These are phyloP conservation scores for Penicillium digitatum DNA, from an alignment of 2,329 filamentous ascomycete genomes.

Conservation along the genomic window DNA sequence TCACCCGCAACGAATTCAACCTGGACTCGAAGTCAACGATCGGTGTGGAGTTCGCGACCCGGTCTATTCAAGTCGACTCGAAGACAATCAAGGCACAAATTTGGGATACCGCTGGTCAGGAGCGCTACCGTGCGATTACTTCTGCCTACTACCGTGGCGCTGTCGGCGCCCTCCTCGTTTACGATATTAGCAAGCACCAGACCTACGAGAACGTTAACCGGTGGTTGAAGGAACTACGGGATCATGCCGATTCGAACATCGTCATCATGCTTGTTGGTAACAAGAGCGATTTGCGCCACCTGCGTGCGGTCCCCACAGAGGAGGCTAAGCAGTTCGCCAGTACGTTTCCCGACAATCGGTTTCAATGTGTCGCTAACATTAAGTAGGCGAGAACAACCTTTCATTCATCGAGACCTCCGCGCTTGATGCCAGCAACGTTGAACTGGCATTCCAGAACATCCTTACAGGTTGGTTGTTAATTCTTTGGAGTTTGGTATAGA, in stretches of 20 bases:
- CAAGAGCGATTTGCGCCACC: conserved; percentile 99
- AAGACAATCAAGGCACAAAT: conserved; percentile 99
- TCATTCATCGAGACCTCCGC: conserved; percentile 99
- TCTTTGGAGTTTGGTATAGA: conserved; percentile 1
- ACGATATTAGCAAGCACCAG: conserved; percentile 99
- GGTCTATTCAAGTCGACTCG: conserved; percentile 96
- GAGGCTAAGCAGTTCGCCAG: conserved; percentile 98
- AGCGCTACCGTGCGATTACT: conserved; percentile 98
- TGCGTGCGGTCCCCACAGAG: conserved; percentile 93
- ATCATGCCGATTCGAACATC: conserved; percentile 97
- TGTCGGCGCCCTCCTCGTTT: conserved; percentile 93
- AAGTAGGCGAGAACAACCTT: conserved; percentile 86
- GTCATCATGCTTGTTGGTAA: conserved; percentile 99
- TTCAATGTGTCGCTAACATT: conserved; percentile 21
- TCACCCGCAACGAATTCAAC: conserved; percentile 99
- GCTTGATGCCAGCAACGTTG: conserved; percentile 97
- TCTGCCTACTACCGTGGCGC: conserved; percentile 98
- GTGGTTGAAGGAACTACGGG: conserved; percentile 97
- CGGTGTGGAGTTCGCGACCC: conserved; percentile 97
- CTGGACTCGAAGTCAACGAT: conserved; percentile 99
- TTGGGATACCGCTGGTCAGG: conserved; percentile 98
- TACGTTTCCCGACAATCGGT: conserved; percentile 43
- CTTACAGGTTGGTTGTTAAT: conserved; percentile 71
- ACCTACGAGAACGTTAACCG: conserved; percentile 98
- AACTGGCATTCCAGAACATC: conserved; percentile 99